phyloP scores from a whole-genome alignment of 2,329 filamentous ascomycete species.

The Colletotrichum phormii region DNA sequence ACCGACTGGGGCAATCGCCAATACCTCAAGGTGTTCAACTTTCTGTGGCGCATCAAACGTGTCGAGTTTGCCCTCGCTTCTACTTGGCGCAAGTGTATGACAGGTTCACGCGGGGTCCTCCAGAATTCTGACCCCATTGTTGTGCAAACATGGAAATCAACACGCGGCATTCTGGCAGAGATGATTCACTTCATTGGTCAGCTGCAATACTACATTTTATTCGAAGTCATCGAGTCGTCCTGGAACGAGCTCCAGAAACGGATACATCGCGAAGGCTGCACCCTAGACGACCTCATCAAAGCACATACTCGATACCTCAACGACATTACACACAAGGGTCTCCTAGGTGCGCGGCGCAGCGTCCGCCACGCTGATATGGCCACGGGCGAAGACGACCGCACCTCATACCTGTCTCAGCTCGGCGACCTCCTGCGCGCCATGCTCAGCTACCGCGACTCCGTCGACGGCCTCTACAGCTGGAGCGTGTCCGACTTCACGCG shows the following conservation, averaged over 20 bases:
- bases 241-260: slow-evolving; percentile 91
- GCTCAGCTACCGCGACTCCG: slow-evolving; percentile 91
- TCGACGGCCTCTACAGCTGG: slow-evolving; percentile 95
- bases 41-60: slow-evolving; percentile 97
- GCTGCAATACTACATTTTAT: slow-evolving; percentile 97
- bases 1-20: slow-evolving; percentile 96
- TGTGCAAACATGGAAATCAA: slow-evolving; percentile 87
- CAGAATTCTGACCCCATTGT: slow-evolving; percentile 77
- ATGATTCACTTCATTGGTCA: slow-evolving; percentile 99
- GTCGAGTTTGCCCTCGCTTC: slow-evolving; percentile 94
- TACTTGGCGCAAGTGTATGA: slow-evolving; percentile 96
- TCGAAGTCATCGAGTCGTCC: slow-evolving; percentile 96
- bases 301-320: slow-evolving; percentile 93
- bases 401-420: slow-evolving; percentile 88
- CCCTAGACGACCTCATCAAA: slow-evolving; percentile 92
- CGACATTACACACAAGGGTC: slow-evolving; percentile 94
- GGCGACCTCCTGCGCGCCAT: slow-evolving; percentile 94
- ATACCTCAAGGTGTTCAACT: slow-evolving; percentile 99
- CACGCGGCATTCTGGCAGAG: slow-evolving; percentile 88
- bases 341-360: slow-evolving; percentile 78
- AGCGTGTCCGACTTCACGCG: slow-evolving; percentile 93
- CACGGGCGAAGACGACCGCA: slow-evolving; percentile 72
- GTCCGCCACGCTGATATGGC: slow-evolving; percentile 52
- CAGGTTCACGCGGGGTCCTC: slow-evolving; percentile 90
- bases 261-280: slow-evolving; percentile 86